Base-by-base conservation (phyloP, 306 rosid genomes). In the Prunus mume region DNA sequence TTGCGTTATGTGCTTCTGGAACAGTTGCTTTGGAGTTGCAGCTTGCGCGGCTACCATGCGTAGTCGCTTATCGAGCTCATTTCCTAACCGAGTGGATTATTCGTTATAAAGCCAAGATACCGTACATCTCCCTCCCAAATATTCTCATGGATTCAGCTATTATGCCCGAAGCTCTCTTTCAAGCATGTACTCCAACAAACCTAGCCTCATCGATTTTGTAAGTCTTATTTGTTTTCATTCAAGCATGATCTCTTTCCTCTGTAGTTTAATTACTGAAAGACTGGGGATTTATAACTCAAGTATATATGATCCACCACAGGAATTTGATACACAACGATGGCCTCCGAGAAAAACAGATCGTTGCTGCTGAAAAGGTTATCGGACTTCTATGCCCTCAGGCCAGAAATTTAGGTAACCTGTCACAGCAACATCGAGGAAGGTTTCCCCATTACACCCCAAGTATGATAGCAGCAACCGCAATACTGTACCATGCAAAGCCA, bases 1-100 rank as follows among this genome's bases (percentile, higher is more conserved):
- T 87, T 68, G 97, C 97, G 0, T 82, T 95, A 71, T 95, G 98
- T 78, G 79, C 98, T 75, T 95, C 97, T 14, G 98, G 98, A 69
- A 92, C 98, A 13, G 96, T 85, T 58, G 90, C 92, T 69, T 82
- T 86, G 58, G 97, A 90, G 90, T 72, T 90, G 85, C 96, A 94
- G 84, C 92, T 94, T 84, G 95, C 96, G 49, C 87, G 92, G 52
- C 72, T 86, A 73, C 98, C 98, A 17, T 94, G 96, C 68, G 83
- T 90, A 43, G 91, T 94, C 34, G 95, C 92, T 30, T 94, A 92
- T 78, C 88, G 95, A 80, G 97, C 98, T 41, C 91, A 92, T 85
- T 83, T 92, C 72, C 79, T 94, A 83, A 94, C 97, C 0, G 96
- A 92, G 84, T 90, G 89, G 97, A 70, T 86, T 41, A 80, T 95